Conservation (phyloP, 2,329 filamentous ascomycete genomes). For the Stachybotrys elegans region DNA sequence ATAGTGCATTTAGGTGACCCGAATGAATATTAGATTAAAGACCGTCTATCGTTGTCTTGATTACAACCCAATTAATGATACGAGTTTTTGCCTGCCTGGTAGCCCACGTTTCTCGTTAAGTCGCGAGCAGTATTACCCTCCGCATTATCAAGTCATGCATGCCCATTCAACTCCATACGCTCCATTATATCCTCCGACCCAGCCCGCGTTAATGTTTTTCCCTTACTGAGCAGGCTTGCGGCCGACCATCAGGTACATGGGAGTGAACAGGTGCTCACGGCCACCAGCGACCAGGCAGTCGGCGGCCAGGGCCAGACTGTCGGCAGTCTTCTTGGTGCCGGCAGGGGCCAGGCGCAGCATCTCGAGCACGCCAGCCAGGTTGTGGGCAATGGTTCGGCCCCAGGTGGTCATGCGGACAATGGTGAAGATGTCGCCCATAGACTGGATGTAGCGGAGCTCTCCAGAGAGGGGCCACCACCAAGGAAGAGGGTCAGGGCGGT, state of each 20-base stretch:
- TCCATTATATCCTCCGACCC: background rate
- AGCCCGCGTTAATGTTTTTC: background rate
- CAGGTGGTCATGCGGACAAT: conserved; percentile 85
- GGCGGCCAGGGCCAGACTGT: conserved; percentile 75
- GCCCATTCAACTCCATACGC: background rate
- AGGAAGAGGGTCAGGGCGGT: conserved; percentile 67
- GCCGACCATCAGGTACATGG: conserved; percentile 96
- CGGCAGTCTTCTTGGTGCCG: conserved; percentile 92
- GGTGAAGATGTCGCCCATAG: conserved; percentile 73
- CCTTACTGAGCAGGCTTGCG: conserved; percentile 60
- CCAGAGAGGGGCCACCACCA: conserved; percentile 95
- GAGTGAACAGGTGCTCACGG: conserved; percentile 88
- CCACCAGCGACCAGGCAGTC: conserved; percentile 86
- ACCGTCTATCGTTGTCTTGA: background rate
- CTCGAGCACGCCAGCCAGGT: conserved; percentile 73
- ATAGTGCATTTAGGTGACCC: no score
- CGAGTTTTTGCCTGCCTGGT: background rate
- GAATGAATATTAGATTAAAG: no score
- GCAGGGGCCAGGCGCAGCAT: conserved; percentile 67
- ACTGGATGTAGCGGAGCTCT: conserved; percentile 76
- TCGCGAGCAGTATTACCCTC: background rate
- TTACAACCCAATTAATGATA: background rate
- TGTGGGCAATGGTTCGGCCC: conserved; percentile 71
- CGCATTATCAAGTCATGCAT: background rate
- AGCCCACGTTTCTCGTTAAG: background rate